Conservation (phyloP, 1,284 basidiomycete species). For the Fomitopsis schrenkii region DNA sequence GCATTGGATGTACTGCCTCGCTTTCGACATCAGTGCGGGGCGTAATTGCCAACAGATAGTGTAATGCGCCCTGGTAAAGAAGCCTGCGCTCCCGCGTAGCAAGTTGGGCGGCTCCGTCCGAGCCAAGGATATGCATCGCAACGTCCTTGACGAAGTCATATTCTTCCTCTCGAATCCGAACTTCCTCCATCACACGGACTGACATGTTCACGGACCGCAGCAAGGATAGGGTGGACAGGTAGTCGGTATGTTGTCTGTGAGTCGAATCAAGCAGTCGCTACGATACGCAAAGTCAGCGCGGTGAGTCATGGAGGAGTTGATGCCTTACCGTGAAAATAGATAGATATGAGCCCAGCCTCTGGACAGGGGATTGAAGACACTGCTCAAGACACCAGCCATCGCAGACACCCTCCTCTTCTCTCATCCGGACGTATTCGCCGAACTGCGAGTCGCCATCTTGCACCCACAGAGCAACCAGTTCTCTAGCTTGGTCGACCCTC, state of each 20-base stretch:
- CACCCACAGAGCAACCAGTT: constrained; percentile 33
- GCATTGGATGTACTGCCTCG: not conserved
- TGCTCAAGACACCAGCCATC: constrained; percentile 60
- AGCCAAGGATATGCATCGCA: constrained; percentile 52
- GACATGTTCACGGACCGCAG: constrained; percentile 64
- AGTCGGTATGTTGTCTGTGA: constrained; percentile 64
- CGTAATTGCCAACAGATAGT: constrained; percentile 1
- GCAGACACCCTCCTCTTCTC: constrained; percentile 52
- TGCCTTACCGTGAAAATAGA: constrained; percentile 69
- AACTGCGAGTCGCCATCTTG: constrained; percentile 45
- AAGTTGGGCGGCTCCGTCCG: constrained; percentile 48
- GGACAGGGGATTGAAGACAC: constrained; percentile 73
- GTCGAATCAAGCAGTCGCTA: constrained; percentile 68
- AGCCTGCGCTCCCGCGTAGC: constrained; percentile 70
- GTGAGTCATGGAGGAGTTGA: not conserved
- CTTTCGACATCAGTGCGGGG: too few relatives aligned
- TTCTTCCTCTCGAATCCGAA: constrained; percentile 81
- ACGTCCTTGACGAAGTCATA: constrained; percentile 70
- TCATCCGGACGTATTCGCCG: constrained; percentile 80
- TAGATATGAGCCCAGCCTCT: constrained; percentile 70
- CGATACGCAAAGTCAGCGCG: not conserved
- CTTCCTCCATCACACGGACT: constrained; percentile 74
- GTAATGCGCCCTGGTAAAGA: constrained; percentile 57
- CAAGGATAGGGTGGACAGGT: constrained; percentile 62
- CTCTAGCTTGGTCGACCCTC: constrained; percentile 59